A percentile compares a stretch with the other conserved stretches of the same genome.
phyloP scores from a whole-genome alignment of 305 asterid species.

The Euphrasia arctica region DNA sequence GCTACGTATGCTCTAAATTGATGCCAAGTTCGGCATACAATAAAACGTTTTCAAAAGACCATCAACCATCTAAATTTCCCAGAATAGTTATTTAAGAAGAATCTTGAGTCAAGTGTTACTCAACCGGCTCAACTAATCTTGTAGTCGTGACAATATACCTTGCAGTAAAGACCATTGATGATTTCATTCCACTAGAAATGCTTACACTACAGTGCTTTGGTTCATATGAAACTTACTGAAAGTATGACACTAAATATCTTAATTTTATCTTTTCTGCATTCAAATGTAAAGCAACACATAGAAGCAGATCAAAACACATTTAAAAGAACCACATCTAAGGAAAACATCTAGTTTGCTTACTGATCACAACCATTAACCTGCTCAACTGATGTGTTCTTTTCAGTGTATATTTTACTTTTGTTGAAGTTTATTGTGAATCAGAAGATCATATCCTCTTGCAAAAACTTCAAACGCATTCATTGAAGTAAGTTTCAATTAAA shows the following conservation, averaged over 20 bases:
- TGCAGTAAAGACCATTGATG: background rate
- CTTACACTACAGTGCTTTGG: slow-evolving; percentile 1
- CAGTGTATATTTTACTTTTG: background rate
- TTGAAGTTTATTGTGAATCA: too few relatives aligned
- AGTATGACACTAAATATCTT: too few relatives aligned
- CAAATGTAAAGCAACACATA: background rate
- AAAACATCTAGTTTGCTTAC: background rate
- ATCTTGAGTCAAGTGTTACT: background rate
- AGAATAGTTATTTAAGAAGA: background rate
- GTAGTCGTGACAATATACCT: background rate
- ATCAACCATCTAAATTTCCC: too few relatives aligned
- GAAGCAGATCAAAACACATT: background rate
- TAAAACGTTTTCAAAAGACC: too few relatives aligned
- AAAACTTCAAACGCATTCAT: slow-evolving; percentile 11
- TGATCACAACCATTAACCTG: background rate
- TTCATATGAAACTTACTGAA: background rate
- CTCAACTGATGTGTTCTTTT: background rate
- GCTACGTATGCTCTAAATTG: too few relatives aligned
- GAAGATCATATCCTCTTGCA: background rate
- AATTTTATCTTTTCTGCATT: too few relatives aligned
- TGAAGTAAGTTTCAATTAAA: slow-evolving; percentile 4
- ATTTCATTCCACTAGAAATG: background rate
- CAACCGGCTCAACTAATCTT: slow-evolving; percentile 2
- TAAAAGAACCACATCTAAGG: background rate
- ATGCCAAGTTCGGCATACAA: too few relatives aligned